phyloP scores from a whole-genome alignment of 148 eudicot genomes.

The Rhododendron kiyosumense region DNA sequence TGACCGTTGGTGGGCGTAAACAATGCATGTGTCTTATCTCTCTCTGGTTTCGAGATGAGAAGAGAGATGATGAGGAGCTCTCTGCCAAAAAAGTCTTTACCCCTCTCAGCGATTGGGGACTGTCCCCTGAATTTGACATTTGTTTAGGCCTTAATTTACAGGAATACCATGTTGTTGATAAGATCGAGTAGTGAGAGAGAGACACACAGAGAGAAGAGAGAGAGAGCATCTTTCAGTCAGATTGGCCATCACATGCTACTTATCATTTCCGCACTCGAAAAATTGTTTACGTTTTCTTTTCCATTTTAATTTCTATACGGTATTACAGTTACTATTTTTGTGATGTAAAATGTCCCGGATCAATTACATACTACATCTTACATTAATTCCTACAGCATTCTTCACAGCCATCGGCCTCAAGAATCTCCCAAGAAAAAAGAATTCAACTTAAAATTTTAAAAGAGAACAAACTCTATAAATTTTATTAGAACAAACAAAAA shows the following conservation, averaged over 20 bases:
- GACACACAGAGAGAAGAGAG: background rate
- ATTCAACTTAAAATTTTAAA: no score
- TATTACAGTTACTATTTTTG: no score
- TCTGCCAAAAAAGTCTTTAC: conserved; percentile 10
- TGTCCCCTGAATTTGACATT: background rate
- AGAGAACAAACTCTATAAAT: no score
- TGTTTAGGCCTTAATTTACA: background rate
- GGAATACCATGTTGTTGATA: conserved; percentile 10
- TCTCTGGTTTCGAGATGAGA: conserved; percentile 45
- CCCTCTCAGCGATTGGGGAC: background rate
- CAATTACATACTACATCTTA: no score
- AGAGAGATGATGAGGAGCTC: background rate
- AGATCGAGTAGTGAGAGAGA: background rate
- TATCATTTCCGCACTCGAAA: background rate
- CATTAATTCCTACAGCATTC: no score
- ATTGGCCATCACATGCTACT: background rate
- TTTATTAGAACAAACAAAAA: no score
- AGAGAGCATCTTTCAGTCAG: background rate
- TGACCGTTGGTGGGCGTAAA: conserved; percentile 34
- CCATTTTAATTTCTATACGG: no score
- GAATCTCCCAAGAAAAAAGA: no score
- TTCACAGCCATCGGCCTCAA: no score
- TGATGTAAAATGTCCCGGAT: no score
- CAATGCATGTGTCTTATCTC: conserved; percentile 45
- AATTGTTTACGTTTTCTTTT: background rate